Evolutionary conservation across 2,329 filamentous ascomycete genomes (phyloP).

Genomic region (Clarireedia hainanense): DNA sequence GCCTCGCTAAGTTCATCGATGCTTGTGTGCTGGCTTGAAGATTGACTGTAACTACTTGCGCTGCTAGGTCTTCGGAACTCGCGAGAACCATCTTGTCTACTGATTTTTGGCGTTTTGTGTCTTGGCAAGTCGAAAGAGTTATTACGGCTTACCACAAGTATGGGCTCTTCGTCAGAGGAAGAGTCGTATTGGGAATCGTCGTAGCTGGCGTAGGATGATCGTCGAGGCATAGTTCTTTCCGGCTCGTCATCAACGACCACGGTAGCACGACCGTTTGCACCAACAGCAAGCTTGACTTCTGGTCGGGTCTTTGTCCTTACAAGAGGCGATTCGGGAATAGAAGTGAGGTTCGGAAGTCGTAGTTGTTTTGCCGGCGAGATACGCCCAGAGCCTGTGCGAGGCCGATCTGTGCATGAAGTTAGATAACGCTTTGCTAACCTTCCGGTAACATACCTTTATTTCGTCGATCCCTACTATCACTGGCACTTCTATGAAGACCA

Average conservation of each 20-base stretch:
- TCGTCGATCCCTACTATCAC: constrained; percentile 23
- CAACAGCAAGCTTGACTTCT: constrained; percentile 56
- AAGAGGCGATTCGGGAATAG: constrained; percentile 46
- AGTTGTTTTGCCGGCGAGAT: constrained; percentile 44
- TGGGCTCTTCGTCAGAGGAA: constrained; percentile 56
- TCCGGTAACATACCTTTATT: constrained; percentile 15
- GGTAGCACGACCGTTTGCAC: constrained; percentile 46
- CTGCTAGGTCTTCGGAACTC: constrained; percentile 19
- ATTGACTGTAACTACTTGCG: constrained; percentile 24
- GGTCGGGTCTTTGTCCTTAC: constrained; percentile 36
- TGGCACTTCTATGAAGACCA: constrained; percentile 23
- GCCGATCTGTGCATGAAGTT: constrained; percentile 16
- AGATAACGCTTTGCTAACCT: constrained; percentile 3
- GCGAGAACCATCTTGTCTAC: constrained; percentile 19
- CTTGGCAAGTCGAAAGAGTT: constrained; percentile 40
- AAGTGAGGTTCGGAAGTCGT: constrained; percentile 42
- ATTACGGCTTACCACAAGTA: constrained; percentile 54
- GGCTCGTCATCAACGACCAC: constrained; percentile 21
- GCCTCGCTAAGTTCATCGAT: constrained; percentile 44
- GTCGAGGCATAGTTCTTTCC: constrained; percentile 14
- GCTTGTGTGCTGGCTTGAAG: constrained; percentile 24
- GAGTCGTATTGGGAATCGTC: constrained; percentile 43
- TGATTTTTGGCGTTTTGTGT: constrained; percentile 17
- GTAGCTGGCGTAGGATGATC: constrained; percentile 23
- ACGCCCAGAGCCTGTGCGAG: constrained; percentile 20